These are phyloP conservation scores for Leptographium procerum DNA, from an alignment of 2,329 filamentous ascomycete genomes.

Conservation along the genomic window DNA sequence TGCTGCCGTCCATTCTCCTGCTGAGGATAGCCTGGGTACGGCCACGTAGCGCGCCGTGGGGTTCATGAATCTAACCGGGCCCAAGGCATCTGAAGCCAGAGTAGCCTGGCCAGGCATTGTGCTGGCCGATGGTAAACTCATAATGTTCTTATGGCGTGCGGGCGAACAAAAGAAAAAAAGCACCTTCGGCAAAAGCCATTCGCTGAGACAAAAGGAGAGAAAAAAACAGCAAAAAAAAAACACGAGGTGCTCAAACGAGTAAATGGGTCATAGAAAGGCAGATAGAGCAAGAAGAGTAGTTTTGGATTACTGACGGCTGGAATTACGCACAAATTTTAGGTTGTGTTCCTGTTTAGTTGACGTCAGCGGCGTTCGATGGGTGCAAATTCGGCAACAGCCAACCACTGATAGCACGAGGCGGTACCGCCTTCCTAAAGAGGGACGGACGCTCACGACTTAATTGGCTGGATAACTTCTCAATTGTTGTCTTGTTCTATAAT, in stretches of 20 bases:
- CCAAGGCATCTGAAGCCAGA: not conserved
- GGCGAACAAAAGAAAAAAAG: not conserved
- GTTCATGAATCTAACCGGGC: conserved; percentile 11
- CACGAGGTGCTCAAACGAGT: not conserved
- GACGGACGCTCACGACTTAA: not conserved
- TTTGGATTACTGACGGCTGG: not conserved
- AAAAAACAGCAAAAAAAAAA: not conserved
- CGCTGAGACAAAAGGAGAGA: not conserved
- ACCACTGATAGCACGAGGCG: not conserved
- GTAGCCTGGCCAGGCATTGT: not conserved
- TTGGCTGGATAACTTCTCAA: not conserved
- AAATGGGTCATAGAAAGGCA: not conserved
- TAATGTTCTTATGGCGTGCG: not conserved
- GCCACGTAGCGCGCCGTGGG: conserved; percentile 13
- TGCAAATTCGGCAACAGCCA: not conserved
- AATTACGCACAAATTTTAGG: not conserved
- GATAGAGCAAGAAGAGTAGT: not conserved
- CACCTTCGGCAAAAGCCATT: not conserved
- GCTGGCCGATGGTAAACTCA: not conserved
- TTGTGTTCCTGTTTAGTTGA: not conserved
- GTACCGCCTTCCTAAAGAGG: not conserved
- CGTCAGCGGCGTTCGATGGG: not conserved
- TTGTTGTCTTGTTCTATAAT: not conserved
- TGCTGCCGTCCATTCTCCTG: not conserved
- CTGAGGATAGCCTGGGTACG: not conserved